These are phyloP conservation scores for Suaeda aralocaspica DNA, from an alignment of 148 eudicot genomes.

Conservation along the genomic window DNA sequence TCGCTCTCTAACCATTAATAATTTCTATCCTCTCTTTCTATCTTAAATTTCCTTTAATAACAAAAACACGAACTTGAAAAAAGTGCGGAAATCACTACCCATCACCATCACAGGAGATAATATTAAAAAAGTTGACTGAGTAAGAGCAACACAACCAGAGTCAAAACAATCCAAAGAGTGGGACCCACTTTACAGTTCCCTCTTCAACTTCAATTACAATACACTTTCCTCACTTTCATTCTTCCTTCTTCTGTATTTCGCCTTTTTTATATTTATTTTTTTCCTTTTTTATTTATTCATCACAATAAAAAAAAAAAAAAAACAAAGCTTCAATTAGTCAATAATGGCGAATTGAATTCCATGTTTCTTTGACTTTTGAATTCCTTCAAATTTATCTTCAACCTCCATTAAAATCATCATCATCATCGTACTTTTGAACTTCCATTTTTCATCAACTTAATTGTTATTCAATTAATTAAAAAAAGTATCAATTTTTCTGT, in stretches of 20 bases:
- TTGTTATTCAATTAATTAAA: neutral
- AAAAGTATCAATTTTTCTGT: neutral
- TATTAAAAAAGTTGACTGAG: neutral
- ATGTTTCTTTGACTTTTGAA: neutral
- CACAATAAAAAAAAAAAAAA: neutral
- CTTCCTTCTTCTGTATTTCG: neutral
- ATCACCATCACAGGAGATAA: no score
- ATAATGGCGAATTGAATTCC: constrained; percentile 6
- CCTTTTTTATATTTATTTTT: no score
- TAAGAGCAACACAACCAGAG: neutral
- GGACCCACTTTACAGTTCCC: neutral
- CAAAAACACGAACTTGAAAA: no score
- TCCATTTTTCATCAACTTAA: no score
- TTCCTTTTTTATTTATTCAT: neutral
- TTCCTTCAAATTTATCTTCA: neutral
- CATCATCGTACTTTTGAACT: neutral
- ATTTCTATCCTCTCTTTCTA: no score
- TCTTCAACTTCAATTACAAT: no score
- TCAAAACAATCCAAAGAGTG: constrained; percentile 4
- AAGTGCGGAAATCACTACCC: no score
- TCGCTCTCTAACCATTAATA: no score
- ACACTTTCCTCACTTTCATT: no score
- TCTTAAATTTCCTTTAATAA: no score
- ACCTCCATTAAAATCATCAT: neutral
- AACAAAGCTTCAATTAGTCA: constrained; percentile 12